Evolutionary conservation across 495 filamentous ascomycete genomes (phyloP).

Genomic region (Hamigera avellanea): DNA sequence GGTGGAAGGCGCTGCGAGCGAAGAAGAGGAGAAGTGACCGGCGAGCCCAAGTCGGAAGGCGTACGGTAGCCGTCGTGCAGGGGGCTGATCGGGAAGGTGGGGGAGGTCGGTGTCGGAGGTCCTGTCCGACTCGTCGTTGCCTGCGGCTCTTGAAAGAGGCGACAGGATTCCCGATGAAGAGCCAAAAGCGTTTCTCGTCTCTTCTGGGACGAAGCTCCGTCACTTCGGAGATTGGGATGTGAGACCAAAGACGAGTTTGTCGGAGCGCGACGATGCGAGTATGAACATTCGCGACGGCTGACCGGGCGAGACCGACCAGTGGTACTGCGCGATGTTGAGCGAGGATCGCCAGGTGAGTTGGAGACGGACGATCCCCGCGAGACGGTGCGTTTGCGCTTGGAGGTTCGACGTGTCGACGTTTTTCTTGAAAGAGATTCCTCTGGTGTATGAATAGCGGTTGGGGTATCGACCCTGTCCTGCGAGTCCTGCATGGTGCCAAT

Average conservation of each 20-base stretch:
- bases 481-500: not conserved
- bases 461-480: no score
- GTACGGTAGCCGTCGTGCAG: not conserved
- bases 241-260: slow-evolving; percentile 10
- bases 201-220: slow-evolving; percentile 9
- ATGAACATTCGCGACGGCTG: slow-evolving; percentile 21
- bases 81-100: slow-evolving; percentile 6
- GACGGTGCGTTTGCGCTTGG: not conserved
- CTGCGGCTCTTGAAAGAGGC: slow-evolving; percentile 25
- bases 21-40: slow-evolving; percentile 6
- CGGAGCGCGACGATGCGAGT: slow-evolving; percentile 18
- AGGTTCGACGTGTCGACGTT: not conserved
- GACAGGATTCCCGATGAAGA: slow-evolving; percentile 35
- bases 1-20: not conserved
- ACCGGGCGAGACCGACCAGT: slow-evolving; percentile 13
- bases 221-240: slow-evolving; percentile 7
- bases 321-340: slow-evolving; percentile 19
- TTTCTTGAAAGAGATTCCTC: no score
- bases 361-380: slow-evolving; percentile 18
- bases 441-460: no score
- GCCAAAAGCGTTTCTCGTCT: slow-evolving; percentile 27
- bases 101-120: slow-evolving; percentile 12
- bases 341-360: slow-evolving; percentile 14
- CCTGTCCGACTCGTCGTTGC: not conserved
- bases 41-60: slow-evolving; percentile 6